Conservation (phyloP, 1,139 yeast genomes). For the Saccharomycopsis phalli region DNA sequence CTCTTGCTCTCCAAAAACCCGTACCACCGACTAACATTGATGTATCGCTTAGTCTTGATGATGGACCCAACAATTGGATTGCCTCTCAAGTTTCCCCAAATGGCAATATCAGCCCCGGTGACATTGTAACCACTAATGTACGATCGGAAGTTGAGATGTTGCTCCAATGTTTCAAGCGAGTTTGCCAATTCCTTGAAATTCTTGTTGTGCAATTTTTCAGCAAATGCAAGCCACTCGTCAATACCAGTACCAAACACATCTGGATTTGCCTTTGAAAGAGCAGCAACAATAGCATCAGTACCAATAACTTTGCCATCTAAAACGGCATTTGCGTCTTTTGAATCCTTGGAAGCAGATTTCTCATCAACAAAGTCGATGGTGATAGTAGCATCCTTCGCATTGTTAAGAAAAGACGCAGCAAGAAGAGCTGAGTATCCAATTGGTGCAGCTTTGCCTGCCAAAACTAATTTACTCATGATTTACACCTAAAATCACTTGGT, state of each 20-base stretch:
- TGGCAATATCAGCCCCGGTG: constrained; percentile 73
- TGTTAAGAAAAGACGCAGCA: constrained; percentile 68
- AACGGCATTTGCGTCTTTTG: constrained; percentile 34
- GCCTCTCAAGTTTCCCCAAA: constrained; percentile 92
- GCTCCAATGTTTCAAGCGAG: constrained; percentile 72
- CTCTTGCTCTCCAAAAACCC: constrained; percentile 59
- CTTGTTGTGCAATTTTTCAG: constrained; percentile 62
- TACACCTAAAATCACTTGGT: too few species aligned
- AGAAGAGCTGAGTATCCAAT: constrained; percentile 75
- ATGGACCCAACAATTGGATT: constrained; percentile 89
- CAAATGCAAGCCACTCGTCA: constrained; percentile 59
- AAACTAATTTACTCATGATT: constrained; percentile 34
- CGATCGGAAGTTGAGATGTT: constrained; percentile 78
- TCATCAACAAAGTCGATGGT: constrained; percentile 62
- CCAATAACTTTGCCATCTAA: constrained; percentile 39
- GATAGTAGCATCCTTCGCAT: constrained; percentile 42
- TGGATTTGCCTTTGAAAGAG: constrained; percentile 42
- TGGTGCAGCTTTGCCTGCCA: constrained; percentile 81
- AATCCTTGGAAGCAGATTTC: constrained; percentile 35
- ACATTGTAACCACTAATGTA: constrained; percentile 59
- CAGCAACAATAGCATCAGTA: constrained; percentile 36
- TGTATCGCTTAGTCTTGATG: constrained; percentile 72
- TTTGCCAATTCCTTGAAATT: constrained; percentile 80
- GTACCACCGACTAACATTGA: constrained; percentile 93
- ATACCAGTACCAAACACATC: constrained; percentile 26